Conservation (phyloP, 2,329 filamentous ascomycete genomes). For the Penicillium vulpinum region DNA sequence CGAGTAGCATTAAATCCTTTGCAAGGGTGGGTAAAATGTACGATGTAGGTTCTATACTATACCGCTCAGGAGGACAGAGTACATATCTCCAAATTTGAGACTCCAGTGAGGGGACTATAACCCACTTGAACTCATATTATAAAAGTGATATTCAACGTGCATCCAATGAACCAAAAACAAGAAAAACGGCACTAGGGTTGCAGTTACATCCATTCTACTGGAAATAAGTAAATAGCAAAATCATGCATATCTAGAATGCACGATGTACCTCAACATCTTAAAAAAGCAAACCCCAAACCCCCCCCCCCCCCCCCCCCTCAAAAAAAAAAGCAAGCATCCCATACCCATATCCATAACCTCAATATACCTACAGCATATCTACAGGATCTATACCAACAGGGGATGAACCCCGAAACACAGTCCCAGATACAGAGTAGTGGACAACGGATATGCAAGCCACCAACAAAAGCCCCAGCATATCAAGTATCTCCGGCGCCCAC, state of each 20-base stretch:
- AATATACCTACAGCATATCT: neutral
- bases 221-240: neutral
- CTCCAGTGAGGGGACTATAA: neutral
- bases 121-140: neutral
- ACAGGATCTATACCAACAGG: neutral
- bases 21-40: neutral
- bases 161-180: neutral
- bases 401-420: neutral
- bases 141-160: neutral
- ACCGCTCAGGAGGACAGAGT: neutral
- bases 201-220: neutral
- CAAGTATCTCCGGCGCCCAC: neutral
- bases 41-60: neutral
- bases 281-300: neutral
- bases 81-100: neutral
- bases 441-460: slow-evolving; percentile 13
- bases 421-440: neutral
- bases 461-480: neutral
- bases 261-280: neutral
- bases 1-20: neutral
- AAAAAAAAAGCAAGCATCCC: neutral
- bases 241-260: neutral
- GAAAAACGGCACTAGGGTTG: neutral
- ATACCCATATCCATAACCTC: neutral
- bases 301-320: too few relatives aligned